Evolutionary conservation across 208 protist genomes (phyloP), one percentile per base, ranked within the genome.

Genomic region (Trypanosoma congolense): DNA sequence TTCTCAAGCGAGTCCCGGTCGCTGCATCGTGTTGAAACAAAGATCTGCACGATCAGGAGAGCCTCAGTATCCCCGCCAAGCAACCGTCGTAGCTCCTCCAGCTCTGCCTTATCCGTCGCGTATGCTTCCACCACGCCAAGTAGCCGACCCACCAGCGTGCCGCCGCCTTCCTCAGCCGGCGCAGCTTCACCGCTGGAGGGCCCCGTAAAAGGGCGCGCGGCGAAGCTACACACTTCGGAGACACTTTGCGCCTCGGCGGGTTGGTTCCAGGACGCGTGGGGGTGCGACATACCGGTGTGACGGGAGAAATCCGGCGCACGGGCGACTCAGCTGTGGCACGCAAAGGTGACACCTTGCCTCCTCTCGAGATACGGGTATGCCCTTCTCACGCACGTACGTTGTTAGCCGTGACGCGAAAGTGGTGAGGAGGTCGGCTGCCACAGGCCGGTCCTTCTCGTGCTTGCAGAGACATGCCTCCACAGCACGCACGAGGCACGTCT

Each of bases 381-480:
- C 28, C 12, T 75, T 50, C 24, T 18, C 54, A 4, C 51, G 51
- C 28, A 90, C 72, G 45, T 63, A 78, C 0, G 5, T 36, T 0
- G 71, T 59, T 25, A 90, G 54, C 1, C 62, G 60, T 3, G 66
- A 61, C 41, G 52, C 55, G 45, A 90, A 56, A 41, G 41, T 30
- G 5, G 74, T 74, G 18, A 91, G 71, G 8, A 87, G 46, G 18
- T 87, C 72, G 40, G 61, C 81, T 12, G 83, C 80, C 21, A 65
- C 75, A 2, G 77, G 77, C 0, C 83, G 77, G 10, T 50, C 40
- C 24, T 14, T 35, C 65, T 91, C 83, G 25, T 56, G 51, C 68
- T 91, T 91, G 24, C 54, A 41, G 1, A 91, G 77, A 31, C 83
- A 91, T 29, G 57, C 50, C 41, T 25, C 58, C 8, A 91, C 61